Conservation (phyloP, 768 basidiomycete species). For the Amyloporia xantha region DNA sequence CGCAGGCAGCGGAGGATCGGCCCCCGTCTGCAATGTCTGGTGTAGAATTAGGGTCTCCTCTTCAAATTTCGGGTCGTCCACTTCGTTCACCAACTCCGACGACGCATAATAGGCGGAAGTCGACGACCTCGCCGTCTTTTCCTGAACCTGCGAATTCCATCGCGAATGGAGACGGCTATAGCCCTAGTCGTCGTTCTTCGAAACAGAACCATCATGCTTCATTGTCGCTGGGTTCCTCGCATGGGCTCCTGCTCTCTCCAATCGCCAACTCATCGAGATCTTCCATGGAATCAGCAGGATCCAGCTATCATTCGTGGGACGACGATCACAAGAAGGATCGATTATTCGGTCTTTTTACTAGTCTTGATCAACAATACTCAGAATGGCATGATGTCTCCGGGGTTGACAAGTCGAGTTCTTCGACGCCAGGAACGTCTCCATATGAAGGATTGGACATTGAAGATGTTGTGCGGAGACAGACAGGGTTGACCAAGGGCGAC, state of each 20-base stretch:
- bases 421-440: slow-evolving; percentile 42
- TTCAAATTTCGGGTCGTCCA: slow-evolving; percentile 32
- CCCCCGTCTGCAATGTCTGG: slow-evolving; percentile 45
- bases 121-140: slow-evolving; percentile 48
- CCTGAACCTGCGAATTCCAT: slow-evolving; percentile 24
- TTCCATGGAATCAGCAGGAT: slow-evolving; percentile 74
- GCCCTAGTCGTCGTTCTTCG: slow-evolving; percentile 44
- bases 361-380: slow-evolving; percentile 41
- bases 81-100: slow-evolving; percentile 66
- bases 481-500: slow-evolving; percentile 65
- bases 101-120: slow-evolving; percentile 44
- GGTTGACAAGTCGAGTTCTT: slow-evolving; percentile 39
- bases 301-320: slow-evolving; percentile 82
- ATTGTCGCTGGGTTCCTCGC: slow-evolving; percentile 8
- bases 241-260: slow-evolving; percentile 59
- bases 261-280: slow-evolving; percentile 71
- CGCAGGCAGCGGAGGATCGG: slow-evolving; percentile 22
- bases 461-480: slow-evolving; percentile 56
- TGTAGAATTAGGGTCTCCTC: slow-evolving; percentile 42
- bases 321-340: slow-evolving; percentile 49
- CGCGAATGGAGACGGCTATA: slow-evolving; percentile 27
- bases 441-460: slow-evolving; percentile 54
- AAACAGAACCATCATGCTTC: slow-evolving; percentile 37
- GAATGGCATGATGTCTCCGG: slow-evolving; percentile 60
- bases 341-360: slow-evolving; percentile 46